Conservation (phyloP, 2,329 filamentous ascomycete species). For the Pestalotiopsis sp. region DNA sequence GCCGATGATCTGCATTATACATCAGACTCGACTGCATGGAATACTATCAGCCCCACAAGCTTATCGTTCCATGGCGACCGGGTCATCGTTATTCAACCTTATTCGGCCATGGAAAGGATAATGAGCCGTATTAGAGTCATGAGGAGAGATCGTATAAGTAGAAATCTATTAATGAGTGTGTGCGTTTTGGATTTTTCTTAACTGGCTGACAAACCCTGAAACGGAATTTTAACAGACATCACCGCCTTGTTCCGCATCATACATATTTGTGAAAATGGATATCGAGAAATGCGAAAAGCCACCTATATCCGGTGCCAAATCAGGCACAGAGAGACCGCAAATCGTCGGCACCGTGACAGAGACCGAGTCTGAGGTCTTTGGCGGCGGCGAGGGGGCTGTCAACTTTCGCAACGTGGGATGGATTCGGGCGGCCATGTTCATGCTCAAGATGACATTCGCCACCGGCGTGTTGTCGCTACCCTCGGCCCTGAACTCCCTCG, state of each 20-base stretch:
- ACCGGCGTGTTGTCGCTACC: not conserved
- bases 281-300: not conserved
- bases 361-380: not conserved
- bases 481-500: not conserved
- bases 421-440: not conserved
- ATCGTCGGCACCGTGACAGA: not conserved
- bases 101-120: not conserved
- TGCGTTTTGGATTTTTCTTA: no score
- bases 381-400: not conserved
- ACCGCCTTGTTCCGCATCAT: no score
- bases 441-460: conserved; percentile 4
- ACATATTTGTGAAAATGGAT: not conserved
- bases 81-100: not conserved
- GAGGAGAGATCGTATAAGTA: no score
- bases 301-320: not conserved
- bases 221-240: no score
- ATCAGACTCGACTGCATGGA: not conserved
- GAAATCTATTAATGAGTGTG: no score
- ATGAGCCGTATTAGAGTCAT: not conserved
- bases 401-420: conserved; percentile 1
- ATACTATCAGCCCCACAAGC: not conserved
- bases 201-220: no score
- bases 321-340: not conserved
- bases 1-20: not conserved
- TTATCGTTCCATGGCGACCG: not conserved